Evolutionary conservation across 116 monocot genomes (phyloP), one percentile per base, ranked within the genome.

Genomic region (Cymodocea nodosa): DNA sequence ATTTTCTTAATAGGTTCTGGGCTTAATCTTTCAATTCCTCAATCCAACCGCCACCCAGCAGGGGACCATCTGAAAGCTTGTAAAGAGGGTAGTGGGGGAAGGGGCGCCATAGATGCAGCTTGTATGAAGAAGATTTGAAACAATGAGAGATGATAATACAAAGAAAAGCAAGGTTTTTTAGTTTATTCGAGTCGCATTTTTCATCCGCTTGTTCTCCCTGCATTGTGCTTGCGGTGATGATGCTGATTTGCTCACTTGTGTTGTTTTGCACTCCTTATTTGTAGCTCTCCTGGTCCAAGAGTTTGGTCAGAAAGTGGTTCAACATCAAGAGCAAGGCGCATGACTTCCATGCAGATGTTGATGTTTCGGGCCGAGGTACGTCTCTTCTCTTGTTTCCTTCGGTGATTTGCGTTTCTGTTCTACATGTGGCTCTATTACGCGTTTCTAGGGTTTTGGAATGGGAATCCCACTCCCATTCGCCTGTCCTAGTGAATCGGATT

Each of bases 201-300:
- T 44, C 35, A 30, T 23, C 5, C 53, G 16, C 37, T 64, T 59
- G 17, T 44, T 52, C 30, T 69, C 40, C 24, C 48, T 22, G 53
- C 50, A 44, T 50, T 56, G 11, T 56, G 53, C 40, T 35, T 18
- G 19, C 58, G 14, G 19, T 44, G 23, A 8, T 12, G 67, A n/a
- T 1, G 37, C 25, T 8, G 44, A 52, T 51, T 54, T 59, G 16
- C 58, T 20, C 12, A 35, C 57, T 59, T 53, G 14, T 35, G 52
- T 39, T 53, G 10, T 57, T 39, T 52, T 13, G 19, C 52, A 35
- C 7, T 37, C 37, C 52, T 65, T 68, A 23, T 23, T 61, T 35
- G 70, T 71, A 93, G 93, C 84, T 93, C 36, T 93, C 93, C 69
- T 93, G 93, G 93, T 89, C 93, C 52, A 93, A 93, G 76, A 79